Evolutionary conservation across 2,329 filamentous ascomycete genomes (phyloP).

Genomic region (Truncatella angustata): DNA sequence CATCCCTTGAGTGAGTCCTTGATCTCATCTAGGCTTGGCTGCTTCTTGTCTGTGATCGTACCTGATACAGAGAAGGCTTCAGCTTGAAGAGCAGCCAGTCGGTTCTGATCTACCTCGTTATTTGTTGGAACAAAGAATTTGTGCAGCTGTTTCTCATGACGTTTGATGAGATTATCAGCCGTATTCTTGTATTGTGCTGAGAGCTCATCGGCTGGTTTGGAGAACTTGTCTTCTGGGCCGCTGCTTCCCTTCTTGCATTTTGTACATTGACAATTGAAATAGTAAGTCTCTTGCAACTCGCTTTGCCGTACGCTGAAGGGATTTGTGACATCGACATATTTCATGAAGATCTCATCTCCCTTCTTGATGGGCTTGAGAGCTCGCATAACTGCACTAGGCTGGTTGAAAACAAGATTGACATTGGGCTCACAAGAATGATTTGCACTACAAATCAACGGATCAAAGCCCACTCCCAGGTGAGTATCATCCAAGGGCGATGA

Average conservation of each 20-base stretch:
- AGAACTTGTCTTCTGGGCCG: conserved; percentile 38
- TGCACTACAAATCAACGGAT: conserved; percentile 24
- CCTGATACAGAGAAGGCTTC: conserved; percentile 20
- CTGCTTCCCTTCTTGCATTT: conserved; percentile 42
- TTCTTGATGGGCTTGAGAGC: conserved; percentile 42
- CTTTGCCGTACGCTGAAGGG: conserved; percentile 41
- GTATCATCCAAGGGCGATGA: conserved; percentile 20
- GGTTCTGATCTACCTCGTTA: conserved; percentile 15
- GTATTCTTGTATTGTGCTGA: conserved; percentile 13
- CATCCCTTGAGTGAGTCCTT: conserved; percentile 21
- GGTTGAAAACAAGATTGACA: conserved; percentile 44
- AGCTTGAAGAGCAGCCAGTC: conserved; percentile 22
- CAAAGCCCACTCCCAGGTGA: conserved; percentile 21
- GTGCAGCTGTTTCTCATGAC: conserved; percentile 13
- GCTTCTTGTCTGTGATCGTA: conserved; percentile 9
- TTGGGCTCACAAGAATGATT: conserved; percentile 55
- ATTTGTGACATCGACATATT: conserved; percentile 45
- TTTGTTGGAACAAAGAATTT: conserved; percentile 11
- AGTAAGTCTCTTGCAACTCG: conserved; percentile 42
- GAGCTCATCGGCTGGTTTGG: conserved; percentile 18
- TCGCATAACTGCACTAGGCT: conserved; percentile 38
- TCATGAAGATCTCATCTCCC: conserved; percentile 48
- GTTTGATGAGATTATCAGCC: conserved; percentile 18
- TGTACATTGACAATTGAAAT: conserved; percentile 45
- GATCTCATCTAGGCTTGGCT: conserved; percentile 16